These are phyloP conservation scores for Neostapfia colusana DNA, from an alignment of 176 grass and related monocot species.

Conservation along the genomic window DNA sequence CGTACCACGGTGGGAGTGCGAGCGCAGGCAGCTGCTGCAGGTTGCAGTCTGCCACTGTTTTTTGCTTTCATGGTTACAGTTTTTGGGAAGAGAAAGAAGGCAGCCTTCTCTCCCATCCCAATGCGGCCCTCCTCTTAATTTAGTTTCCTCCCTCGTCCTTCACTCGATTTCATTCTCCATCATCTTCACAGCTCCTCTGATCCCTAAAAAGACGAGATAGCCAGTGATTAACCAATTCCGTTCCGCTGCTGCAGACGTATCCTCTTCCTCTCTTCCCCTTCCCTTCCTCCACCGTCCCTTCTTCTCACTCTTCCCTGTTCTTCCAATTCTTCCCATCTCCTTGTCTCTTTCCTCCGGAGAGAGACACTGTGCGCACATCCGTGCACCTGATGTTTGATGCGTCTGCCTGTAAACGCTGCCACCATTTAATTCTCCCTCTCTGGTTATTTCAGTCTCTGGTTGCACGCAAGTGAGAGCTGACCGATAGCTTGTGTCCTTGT, in stretches of 20 bases:
- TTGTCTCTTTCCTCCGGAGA: conserved; percentile 51
- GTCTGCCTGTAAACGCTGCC: conserved; percentile 52
- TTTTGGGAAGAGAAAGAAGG: conserved; percentile 60
- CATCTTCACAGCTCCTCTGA: conserved; percentile 16
- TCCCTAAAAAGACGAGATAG: conserved; percentile 50
- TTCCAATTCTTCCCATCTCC: conserved; percentile 42
- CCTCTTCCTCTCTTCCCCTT: neutral
- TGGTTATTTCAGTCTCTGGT: conserved; percentile 38
- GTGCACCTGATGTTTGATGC: conserved; percentile 16
- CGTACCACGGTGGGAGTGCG: conserved; percentile 56
- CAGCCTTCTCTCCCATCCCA: conserved; percentile 59
- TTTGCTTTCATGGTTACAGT: conserved; percentile 46
- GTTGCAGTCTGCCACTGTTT: conserved; percentile 48
- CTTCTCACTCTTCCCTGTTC: conserved; percentile 11
- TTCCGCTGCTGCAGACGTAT: neutral
- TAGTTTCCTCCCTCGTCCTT: neutral
- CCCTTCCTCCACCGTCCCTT: neutral
- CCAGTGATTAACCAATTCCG: conserved; percentile 49
- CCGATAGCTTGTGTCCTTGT: conserved; percentile 29
- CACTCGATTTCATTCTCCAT: conserved; percentile 21
- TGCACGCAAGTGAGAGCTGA: conserved; percentile 37
- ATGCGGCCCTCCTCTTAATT: conserved; percentile 19
- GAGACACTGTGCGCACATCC: neutral
- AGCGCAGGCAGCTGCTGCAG: conserved; percentile 40
- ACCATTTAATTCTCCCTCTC: conserved; percentile 37